Evolutionary conservation across 306 rosid genomes (phyloP).

Genomic region (Neltuma alba): DNA sequence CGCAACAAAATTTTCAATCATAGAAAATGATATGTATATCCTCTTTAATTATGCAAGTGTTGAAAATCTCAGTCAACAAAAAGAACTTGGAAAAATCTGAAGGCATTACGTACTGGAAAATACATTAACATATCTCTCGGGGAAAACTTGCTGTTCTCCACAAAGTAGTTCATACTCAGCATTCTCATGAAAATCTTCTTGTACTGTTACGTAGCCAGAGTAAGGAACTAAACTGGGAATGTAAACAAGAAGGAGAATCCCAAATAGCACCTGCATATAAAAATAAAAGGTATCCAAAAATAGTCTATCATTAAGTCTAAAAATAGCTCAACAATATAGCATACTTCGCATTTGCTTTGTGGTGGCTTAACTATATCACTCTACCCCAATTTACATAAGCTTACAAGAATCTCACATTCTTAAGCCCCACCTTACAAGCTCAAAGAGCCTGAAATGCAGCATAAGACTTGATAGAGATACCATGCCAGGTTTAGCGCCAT

Average conservation of each 20-base stretch:
- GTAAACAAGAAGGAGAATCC: slow-evolving; percentile 60
- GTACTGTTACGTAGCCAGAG: slow-evolving; percentile 51
- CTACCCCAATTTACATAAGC: not conserved
- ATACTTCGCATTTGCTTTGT: not conserved
- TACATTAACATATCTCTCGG: slow-evolving; percentile 61
- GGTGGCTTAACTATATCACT: not conserved
- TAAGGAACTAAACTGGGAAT: slow-evolving; percentile 77
- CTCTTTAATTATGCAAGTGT: not conserved
- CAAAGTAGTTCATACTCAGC: slow-evolving; percentile 68
- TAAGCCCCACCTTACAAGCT: not conserved
- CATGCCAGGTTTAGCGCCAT: not conserved
- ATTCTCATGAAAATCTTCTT: slow-evolving; percentile 55
- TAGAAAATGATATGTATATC: not conserved
- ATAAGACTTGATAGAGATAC: not conserved
- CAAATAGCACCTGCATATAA: slow-evolving; percentile 76
- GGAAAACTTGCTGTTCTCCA: slow-evolving; percentile 73
- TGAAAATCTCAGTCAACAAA: not conserved
- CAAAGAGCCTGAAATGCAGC: not conserved
- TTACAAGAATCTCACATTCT: not conserved
- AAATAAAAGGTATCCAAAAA: slow-evolving; percentile 30
- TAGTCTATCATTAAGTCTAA: not conserved
- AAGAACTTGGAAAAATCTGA: slow-evolving; percentile 5
- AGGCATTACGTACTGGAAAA: slow-evolving; percentile 66
- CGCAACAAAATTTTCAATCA: not conserved
- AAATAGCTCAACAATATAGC: slow-evolving; percentile 4